Evolutionary conservation across 1,284 basidiomycete species (phyloP).

Genomic region (Cutaneotrichosporon curvatum): DNA sequence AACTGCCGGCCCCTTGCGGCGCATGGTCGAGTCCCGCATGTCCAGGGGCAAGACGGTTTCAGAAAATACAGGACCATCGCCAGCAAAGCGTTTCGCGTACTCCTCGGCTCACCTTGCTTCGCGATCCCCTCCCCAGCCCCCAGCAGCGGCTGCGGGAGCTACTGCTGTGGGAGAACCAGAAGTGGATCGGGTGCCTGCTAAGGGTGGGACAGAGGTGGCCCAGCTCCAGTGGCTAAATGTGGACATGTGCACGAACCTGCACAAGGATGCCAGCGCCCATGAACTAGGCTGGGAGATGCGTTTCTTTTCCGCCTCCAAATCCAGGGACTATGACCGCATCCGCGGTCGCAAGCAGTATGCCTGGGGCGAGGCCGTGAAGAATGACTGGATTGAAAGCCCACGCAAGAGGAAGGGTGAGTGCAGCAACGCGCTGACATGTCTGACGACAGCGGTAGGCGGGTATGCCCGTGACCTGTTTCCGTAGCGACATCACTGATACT

Average conservation of each 20-base stretch:
- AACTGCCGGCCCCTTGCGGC: conserved; percentile 17
- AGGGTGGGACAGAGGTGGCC: too few species aligned
- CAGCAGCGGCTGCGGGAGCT: too few species aligned
- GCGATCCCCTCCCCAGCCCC: too few species aligned
- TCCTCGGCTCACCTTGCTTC: neutral
- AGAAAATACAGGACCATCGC: neutral
- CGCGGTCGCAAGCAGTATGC: conserved; percentile 25
- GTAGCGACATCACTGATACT: too few species aligned
- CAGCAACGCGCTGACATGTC: too few species aligned
- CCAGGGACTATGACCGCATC: conserved; percentile 20
- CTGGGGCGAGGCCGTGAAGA: conserved; percentile 18
- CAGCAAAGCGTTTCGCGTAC: conserved; percentile 1
- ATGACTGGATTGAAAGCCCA: too few species aligned
- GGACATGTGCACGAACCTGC: conserved; percentile 30
- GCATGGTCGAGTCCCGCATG: conserved; percentile 18
- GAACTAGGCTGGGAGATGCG: conserved; percentile 19
- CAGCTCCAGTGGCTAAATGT: conserved; percentile 30
- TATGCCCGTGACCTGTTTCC: too few species aligned
- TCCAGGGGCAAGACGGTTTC: neutral
- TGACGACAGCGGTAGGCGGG: too few species aligned
- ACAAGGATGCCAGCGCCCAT: conserved; percentile 15
- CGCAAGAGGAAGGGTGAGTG: too few species aligned
- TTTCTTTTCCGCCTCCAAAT: conserved; percentile 21
- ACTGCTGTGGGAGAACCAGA: too few species aligned
- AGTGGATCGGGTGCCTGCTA: too few species aligned